A percentile compares a stretch with the other conserved stretches of the same genome.
phyloP scores from a whole-genome alignment of 257 asterid genomes.

The Solanum peruvianum region DNA sequence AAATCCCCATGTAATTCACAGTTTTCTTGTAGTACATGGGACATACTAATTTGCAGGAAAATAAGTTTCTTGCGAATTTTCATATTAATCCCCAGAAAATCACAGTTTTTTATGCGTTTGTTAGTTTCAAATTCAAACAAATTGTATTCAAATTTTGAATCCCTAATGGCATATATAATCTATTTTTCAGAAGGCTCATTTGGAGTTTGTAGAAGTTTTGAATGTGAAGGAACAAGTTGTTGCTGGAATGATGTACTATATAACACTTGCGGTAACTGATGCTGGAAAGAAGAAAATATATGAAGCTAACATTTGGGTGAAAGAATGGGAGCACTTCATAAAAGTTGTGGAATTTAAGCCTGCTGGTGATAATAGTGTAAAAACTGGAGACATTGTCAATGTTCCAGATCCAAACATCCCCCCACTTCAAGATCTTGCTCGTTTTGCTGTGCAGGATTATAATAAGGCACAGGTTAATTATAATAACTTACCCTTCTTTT shows the following conservation, averaged over 20 bases:
- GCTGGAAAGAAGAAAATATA: background rate
- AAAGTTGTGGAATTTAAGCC: background rate
- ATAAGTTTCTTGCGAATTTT: too few relatives aligned
- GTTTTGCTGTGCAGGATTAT: background rate
- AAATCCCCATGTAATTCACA: too few relatives aligned
- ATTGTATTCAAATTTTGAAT: too few relatives aligned
- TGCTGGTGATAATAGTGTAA: background rate
- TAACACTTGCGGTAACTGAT: background rate
- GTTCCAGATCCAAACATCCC: background rate
- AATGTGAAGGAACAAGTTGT: background rate
- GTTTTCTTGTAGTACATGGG: too few relatives aligned
- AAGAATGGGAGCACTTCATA: constrained; percentile 1
- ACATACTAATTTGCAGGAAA: too few relatives aligned
- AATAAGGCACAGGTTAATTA: background rate
- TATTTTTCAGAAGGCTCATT: background rate
- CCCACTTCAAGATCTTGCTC: background rate
- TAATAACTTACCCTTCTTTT: too few relatives aligned
- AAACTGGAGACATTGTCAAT: background rate
- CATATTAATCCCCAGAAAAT: too few relatives aligned
- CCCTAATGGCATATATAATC: too few relatives aligned
- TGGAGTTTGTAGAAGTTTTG: background rate
- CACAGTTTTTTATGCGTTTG: too few relatives aligned
- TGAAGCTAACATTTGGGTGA: background rate
- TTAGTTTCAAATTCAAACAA: too few relatives aligned
- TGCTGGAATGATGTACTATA: background rate